phyloP scores from a whole-genome alignment of 768 basidiomycete species.

The Tylopilus intermedius region DNA sequence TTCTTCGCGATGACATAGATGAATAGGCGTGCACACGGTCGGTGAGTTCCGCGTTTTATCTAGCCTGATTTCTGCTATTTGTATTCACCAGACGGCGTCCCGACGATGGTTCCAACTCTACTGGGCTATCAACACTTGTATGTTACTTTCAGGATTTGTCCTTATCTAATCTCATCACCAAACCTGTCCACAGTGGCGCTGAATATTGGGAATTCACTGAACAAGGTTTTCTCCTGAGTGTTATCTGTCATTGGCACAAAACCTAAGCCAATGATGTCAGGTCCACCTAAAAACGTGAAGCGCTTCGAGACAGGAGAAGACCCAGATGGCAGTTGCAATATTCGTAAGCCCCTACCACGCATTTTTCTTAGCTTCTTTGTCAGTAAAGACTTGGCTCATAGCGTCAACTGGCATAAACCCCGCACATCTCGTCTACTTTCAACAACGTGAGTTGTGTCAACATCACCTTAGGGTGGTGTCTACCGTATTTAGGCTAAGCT shows the following conservation, averaged over 20 bases:
- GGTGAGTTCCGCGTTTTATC: slow-evolving; percentile 26
- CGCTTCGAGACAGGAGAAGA: slow-evolving; percentile 44
- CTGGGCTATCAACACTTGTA: slow-evolving; percentile 48
- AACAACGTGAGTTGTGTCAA: slow-evolving; percentile 33
- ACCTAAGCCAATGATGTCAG: slow-evolving; percentile 10
- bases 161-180: slow-evolving; percentile 10
- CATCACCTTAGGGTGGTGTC: neutral
- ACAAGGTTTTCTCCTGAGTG: slow-evolving; percentile 23
- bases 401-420: slow-evolving; percentile 46
- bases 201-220: slow-evolving; percentile 51
- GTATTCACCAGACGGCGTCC: slow-evolving; percentile 42
- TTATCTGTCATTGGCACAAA: slow-evolving; percentile 1
- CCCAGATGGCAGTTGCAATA: slow-evolving; percentile 42
- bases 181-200: slow-evolving; percentile 21
- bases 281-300: slow-evolving; percentile 33
- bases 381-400: slow-evolving; percentile 9
- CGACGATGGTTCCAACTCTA: slow-evolving; percentile 42
- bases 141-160: slow-evolving; percentile 4
- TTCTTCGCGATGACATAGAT: slow-evolving; percentile 1
- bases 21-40: slow-evolving; percentile 39
- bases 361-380: neutral
- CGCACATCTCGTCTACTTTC: slow-evolving; percentile 44
- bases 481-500: neutral
- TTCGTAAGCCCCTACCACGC: slow-evolving; percentile 31
- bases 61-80: neutral